Evolutionary conservation across 192 early-diverging fungal species (phyloP).

Genomic region (Dissophora ornata): DNA sequence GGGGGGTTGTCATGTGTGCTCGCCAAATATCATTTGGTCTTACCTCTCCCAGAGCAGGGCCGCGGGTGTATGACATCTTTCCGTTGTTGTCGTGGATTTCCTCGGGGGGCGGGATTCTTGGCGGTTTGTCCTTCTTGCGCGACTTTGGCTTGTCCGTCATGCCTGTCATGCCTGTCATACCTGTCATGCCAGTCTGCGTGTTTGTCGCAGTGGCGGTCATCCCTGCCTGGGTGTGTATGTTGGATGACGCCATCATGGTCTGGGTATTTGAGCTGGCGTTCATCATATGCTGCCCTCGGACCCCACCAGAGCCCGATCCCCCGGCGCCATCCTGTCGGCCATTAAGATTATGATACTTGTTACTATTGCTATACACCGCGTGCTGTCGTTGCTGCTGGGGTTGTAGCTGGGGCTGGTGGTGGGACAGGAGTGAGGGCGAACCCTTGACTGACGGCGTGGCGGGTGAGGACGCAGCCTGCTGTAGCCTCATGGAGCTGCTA

Average conservation of each 20-base stretch:
- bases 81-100: conserved; percentile 52
- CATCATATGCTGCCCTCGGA: neutral
- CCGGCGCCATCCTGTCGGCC: neutral
- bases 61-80: conserved; percentile 46
- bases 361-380: neutral
- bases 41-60: conserved; percentile 66
- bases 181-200: conserved; percentile 8
- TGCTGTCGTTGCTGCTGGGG: conserved; percentile 17
- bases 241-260: too few species aligned
- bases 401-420: conserved; percentile 21
- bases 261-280: conserved; percentile 21
- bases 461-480: neutral
- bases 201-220: conserved; percentile 6
- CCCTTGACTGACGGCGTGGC: conserved; percentile 2
- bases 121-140: conserved; percentile 53
- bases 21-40: neutral
- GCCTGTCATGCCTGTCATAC: conserved; percentile 16
- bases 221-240: conserved; percentile 23
- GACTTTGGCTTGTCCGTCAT: conserved; percentile 32
- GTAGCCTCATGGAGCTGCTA: neutral
- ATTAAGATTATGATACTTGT: conserved; percentile 1
- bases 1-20: neutral
- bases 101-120: conserved; percentile 55
- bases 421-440: conserved; percentile 5
- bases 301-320: neutral